These are phyloP conservation scores for Dendrostoma leiphaemia DNA, from an alignment of 2,329 filamentous ascomycete species.

Conservation along the genomic window DNA sequence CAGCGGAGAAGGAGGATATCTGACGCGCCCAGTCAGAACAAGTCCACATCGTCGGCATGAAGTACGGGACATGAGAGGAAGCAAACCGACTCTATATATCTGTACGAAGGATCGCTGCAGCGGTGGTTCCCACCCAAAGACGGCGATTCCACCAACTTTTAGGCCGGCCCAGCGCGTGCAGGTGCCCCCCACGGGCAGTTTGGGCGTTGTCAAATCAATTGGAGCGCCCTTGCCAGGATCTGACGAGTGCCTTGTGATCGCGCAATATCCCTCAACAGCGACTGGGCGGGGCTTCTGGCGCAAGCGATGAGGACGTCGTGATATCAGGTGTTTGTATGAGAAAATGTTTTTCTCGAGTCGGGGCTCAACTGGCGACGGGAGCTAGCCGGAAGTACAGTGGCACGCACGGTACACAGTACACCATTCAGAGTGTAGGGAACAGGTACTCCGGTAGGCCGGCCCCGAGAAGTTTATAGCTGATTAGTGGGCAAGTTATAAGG, in stretches of 20 bases:
- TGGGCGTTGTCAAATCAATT: constrained; percentile 1
- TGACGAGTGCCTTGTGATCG: constrained; percentile 7
- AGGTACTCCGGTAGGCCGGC: neutral
- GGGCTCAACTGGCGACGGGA: neutral
- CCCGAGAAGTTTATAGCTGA: neutral
- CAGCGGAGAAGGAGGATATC: neutral
- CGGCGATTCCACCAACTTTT: neutral
- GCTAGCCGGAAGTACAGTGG: too few relatives aligned
- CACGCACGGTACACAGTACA: too few relatives aligned
- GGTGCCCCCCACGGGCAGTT: constrained; percentile 5
- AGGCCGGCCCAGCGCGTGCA: neutral
- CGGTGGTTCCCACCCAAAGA: neutral
- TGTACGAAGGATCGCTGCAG: neutral
- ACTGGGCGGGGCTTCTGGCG: constrained; percentile 9
- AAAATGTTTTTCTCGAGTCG: neutral
- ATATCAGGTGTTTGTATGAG: neutral
- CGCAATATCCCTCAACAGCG: constrained; percentile 18
- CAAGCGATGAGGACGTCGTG: constrained; percentile 5
- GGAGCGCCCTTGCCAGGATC: neutral
- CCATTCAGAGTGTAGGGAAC: too few relatives aligned
- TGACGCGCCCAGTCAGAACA: neutral
- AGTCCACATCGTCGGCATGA: neutral
- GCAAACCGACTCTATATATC: neutral
- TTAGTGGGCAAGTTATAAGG: neutral
- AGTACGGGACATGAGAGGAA: neutral